Evolutionary conservation across 148 eudicot genomes (phyloP), one percentile per base, ranked within the genome.

Genomic region (Rhododendron ovatum): DNA sequence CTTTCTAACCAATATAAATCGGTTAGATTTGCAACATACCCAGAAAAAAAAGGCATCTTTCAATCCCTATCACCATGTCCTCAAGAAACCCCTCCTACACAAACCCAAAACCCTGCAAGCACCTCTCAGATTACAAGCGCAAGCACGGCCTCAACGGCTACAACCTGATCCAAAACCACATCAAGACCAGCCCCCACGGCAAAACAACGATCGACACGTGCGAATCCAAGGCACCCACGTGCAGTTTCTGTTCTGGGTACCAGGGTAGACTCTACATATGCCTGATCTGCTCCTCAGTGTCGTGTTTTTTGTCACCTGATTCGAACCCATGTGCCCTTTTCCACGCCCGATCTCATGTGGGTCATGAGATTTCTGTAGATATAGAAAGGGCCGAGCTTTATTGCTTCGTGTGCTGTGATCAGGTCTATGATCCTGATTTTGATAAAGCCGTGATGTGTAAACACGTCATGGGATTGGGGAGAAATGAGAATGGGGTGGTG

Each of bases 361-460:
- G 91, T 2, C 96, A 94, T 86, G 94, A 94, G 84, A 90, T 94
- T 78, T 84, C 75, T 35, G 91, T 94, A 28, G 96, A 92, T 59
- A 87, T 91, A 28, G 93, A 94, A 22, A 90, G 95, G 85, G 91
- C 95, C 0, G 93, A 91, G 83, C 84, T 93, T 2, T 93, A 88
- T 73, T 93, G 95, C 67, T 87, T 86, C 76, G 91, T 88, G 57
- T 93, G 95, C 78, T 86, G 91, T 88, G 94, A 93, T 91, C 95
- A 93, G 83, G 93, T 93, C 55, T 93, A 93, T 80, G 95, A 93
- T 89, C 93, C 90, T 83, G 94, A 93, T 79, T 93, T 93, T 77
- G 95, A 93, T 61, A 91, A 88, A 80, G 83, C 90, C 86, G 89
- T 92, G 59, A 79, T 92, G 89, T 85, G 90, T 8, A 88, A 90